Percentiles rank a stretch among this genome's conserved stretches.
Conservation (phyloP, 805 yeast genomes). For the Lachancea nothofagi region DNA sequence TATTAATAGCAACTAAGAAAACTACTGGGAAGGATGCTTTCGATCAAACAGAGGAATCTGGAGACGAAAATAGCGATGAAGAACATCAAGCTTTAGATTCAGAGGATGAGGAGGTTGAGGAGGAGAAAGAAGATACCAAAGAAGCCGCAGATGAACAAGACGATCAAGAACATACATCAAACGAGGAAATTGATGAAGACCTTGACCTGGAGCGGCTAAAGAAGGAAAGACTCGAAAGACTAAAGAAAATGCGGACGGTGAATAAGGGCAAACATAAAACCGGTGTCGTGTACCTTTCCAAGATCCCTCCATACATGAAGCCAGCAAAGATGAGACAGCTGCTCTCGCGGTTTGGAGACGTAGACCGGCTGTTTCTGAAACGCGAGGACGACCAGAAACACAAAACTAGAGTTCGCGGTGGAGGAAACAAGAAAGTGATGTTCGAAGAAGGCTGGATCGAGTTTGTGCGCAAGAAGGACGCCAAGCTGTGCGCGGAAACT, state of each 20-base stretch:
- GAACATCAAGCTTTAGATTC: slow-evolving; percentile 14
- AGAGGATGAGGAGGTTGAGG: slow-evolving; percentile 18
- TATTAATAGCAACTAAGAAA: slow-evolving; percentile 21
- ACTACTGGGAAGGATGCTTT: slow-evolving; percentile 16
- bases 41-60: slow-evolving; percentile 20
- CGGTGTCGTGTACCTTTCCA: slow-evolving; percentile 89
- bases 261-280: slow-evolving; percentile 56
- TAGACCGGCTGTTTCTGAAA: slow-evolving; percentile 80
- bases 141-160: slow-evolving; percentile 9
- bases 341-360: slow-evolving; percentile 72
- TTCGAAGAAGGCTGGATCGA: slow-evolving; percentile 98
- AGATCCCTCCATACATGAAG: slow-evolving; percentile 95
- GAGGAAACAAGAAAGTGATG: slow-evolving; percentile 86
- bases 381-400: slow-evolving; percentile 72
- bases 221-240: slow-evolving; percentile 49
- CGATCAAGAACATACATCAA: neutral
- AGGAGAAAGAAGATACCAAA: slow-evolving; percentile 16
- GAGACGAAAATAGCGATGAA: slow-evolving; percentile 16
- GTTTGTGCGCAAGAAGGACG: slow-evolving; percentile 74
- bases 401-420: slow-evolving; percentile 66
- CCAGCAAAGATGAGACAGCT: slow-evolving; percentile 85
- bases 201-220: slow-evolving; percentile 44
- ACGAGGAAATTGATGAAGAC: slow-evolving; percentile 11
- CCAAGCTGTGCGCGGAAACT: slow-evolving; percentile 80
- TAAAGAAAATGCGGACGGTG: slow-evolving; percentile 41